Base-by-base conservation (phyloP, 169 alveolate species). In the Cryptosporidium canis region DNA sequence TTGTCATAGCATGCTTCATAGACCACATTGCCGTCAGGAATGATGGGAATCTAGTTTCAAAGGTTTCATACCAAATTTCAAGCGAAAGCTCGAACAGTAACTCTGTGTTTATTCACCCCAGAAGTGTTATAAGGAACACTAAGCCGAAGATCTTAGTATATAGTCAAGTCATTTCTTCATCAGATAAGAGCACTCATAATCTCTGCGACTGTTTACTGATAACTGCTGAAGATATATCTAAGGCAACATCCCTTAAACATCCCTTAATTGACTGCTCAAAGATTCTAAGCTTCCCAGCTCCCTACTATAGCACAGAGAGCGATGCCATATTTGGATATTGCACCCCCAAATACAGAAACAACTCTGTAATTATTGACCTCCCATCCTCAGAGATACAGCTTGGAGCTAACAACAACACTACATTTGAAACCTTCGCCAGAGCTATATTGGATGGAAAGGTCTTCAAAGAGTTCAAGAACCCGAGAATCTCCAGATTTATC, bases 1-100 rank as follows among this genome's bases (percentile, higher is more conserved):
- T 55, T 43, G 55, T 41, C 44, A 77, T 77, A 27, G 35, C 85
- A 2, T 6, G 85, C 37, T 77, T 77, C 58, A 77, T 77, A 35
- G 85, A 77, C 39, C 85, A 77, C 43, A 58, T 77, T 56, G 85
- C 85, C 3, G 77, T 77, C 1, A 77, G 72, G 35, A 61, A 37
- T 21, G 85, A 77, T 77, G 72, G 63, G 5, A 24, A 48, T 41
- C 27, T 77, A 14, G 33, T 24, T 16, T 33, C 51, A 9, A 61
- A 77, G 8, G 6, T 16, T 16, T 56, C 56, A 58, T 58, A 77
- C 18, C 51, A 55, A 39, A 77, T 61, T 35, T 41, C 77, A 5
- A 53, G 37, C 58, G 39, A 31, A 14, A 43, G 11, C 24, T 18
- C 70, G 9, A 66, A 66, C 27, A 61, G 48, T 31, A 18, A 61